A percentile compares a stretch with the other conserved stretches of the same genome.
Evolutionary conservation across 1,284 basidiomycete genomes (phyloP).

Genomic region (Marasmius sp.): DNA sequence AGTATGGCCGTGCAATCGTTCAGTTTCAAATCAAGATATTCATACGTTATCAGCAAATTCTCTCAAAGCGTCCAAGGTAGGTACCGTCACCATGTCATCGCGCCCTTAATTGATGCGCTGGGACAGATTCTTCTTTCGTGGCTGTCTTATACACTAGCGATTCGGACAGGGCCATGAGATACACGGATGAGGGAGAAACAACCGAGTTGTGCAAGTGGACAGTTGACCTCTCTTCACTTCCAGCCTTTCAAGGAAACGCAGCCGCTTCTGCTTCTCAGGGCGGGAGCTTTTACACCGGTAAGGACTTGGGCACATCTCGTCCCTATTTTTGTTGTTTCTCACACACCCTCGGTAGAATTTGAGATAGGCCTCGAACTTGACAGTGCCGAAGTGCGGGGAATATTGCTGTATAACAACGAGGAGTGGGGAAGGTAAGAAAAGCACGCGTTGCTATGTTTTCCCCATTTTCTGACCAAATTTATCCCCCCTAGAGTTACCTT

Average conservation of each 20-base stretch:
- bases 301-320: conserved; percentile 7
- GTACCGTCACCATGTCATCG: conserved; percentile 8
- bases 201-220: conserved; percentile 83
- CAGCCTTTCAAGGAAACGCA: conserved; percentile 72
- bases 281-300: conserved; percentile 78
- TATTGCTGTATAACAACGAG: conserved; percentile 66
- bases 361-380: conserved; percentile 80
- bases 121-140: conserved; percentile 71
- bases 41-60: conserved; percentile 58
- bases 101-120: background rate
- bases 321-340: background rate
- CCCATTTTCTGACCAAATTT: conserved; percentile 17
- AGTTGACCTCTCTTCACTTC: conserved; percentile 73
- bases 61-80: conserved; percentile 65
- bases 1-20: conserved; percentile 20
- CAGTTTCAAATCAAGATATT: conserved; percentile 15
- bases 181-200: conserved; percentile 78
- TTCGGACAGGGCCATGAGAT: conserved; percentile 70
- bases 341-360: conserved; percentile 52
- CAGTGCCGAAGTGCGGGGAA: conserved; percentile 78
- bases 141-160: conserved; percentile 78
- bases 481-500: conserved; percentile 46
- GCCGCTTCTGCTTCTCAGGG: conserved; percentile 47
- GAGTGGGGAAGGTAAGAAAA: conserved; percentile 69
- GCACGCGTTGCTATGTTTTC: conserved; percentile 20